Conservation (phyloP, 768 basidiomycete species). For the Gyrodon lividus region DNA sequence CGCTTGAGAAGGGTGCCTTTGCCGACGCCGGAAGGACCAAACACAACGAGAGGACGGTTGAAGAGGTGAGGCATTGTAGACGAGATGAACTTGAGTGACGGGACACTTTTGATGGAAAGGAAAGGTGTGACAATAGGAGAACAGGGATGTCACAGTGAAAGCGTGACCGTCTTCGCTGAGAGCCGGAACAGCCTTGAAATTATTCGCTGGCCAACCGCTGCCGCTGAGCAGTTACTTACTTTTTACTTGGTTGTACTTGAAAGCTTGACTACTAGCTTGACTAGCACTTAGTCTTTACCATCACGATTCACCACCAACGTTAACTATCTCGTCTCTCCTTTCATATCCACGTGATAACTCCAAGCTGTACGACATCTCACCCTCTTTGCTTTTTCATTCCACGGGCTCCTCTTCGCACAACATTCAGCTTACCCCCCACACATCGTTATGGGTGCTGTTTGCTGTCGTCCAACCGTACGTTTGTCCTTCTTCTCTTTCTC, state of each 20-base stretch:
- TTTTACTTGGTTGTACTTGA: no score
- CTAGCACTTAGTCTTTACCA: no score
- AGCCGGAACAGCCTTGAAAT: no score
- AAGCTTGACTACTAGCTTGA: no score
- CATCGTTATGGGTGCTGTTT: constrained; percentile 67
- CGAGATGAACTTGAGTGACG: not conserved
- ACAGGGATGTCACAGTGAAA: not conserved
- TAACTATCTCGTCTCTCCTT: constrained; percentile 13
- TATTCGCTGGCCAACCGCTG: not conserved
- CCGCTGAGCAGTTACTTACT: no score
- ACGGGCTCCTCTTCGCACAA: not conserved
- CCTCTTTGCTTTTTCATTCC: constrained; percentile 10
- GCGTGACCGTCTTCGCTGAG: no score
- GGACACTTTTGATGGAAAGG: no score
- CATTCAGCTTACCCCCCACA: constrained; percentile 8
- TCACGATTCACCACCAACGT: constrained; percentile 1
- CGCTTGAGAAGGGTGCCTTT: constrained; percentile 87
- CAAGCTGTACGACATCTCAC: not conserved
- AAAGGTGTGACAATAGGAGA: no score
- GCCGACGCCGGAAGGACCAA: constrained; percentile 91
- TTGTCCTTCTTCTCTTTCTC: not conserved
- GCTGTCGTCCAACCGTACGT: constrained; percentile 78
- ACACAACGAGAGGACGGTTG: constrained; percentile 72
- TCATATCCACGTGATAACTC: not conserved
- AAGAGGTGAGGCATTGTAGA: constrained; percentile 6